Evolutionary conservation across 73 alveolate species (phyloP).

Genomic region (Blepharisma stoltei): DNA sequence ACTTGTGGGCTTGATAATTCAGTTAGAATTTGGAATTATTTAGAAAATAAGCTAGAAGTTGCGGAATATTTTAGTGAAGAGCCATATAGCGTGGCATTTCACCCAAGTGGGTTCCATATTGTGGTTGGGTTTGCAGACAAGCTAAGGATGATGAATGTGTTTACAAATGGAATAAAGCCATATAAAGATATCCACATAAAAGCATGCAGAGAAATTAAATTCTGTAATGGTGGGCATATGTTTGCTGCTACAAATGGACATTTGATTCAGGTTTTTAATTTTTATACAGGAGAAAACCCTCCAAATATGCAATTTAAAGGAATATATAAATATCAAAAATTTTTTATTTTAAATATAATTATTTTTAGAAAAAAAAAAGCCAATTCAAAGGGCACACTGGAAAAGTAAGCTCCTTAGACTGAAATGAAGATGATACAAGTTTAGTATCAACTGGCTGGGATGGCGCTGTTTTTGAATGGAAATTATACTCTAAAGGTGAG

Average conservation of each 20-base stretch:
- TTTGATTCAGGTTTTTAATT: constrained; percentile 71
- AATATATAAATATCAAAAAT: no score
- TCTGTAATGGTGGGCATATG: constrained; percentile 95
- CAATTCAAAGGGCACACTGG: constrained; percentile 46
- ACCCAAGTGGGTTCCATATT: constrained; percentile 88
- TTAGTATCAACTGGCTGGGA: constrained; percentile 91
- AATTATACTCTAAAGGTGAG: not conserved
- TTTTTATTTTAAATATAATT: not conserved
- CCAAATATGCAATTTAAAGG: constrained; percentile 34
- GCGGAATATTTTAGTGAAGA: constrained; percentile 87
- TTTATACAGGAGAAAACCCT: constrained; percentile 81
- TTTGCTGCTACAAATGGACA: constrained; percentile 93
- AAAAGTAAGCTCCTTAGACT: constrained; percentile 80
- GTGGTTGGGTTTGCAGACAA: constrained; percentile 95
- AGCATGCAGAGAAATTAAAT: constrained; percentile 82
- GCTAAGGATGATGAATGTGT: constrained; percentile 93
- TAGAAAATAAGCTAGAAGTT: constrained; percentile 87
- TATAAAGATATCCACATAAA: constrained; percentile 92
- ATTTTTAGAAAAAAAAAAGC: constrained; percentile 52
- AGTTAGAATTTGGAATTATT: constrained; percentile 98
- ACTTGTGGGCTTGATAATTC: constrained; percentile 98
- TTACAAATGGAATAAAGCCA: constrained; percentile 66
- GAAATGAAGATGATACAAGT: constrained; percentile 93
- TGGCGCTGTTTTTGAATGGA: constrained; percentile 77
- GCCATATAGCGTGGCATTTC: constrained; percentile 56